A percentile compares a stretch with the other conserved stretches of the same genome.
Evolutionary conservation across 2,329 filamentous ascomycete species (phyloP).

Genomic region (Huntiella bhutanensis): DNA sequence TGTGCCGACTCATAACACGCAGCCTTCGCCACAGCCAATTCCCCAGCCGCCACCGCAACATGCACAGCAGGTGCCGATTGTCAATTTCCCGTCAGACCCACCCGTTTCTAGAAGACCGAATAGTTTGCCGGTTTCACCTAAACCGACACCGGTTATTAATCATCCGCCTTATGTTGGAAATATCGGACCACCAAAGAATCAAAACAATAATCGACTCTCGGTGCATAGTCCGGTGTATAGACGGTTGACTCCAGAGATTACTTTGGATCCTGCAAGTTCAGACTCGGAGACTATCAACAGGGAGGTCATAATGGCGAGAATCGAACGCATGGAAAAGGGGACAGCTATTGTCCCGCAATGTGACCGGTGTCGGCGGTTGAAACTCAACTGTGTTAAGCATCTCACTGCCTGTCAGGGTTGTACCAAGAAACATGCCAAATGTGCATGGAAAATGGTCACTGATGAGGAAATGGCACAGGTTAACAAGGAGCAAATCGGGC

Average conservation of each 20-base stretch:
- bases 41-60: slow-evolving; percentile 1
- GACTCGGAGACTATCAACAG: slow-evolving; percentile 16
- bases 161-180: slow-evolving; percentile 4
- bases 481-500: slow-evolving; percentile 4
- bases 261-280: slow-evolving; percentile 3
- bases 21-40: not conserved
- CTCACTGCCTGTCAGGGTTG: slow-evolving; percentile 73
- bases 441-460: slow-evolving; percentile 65
- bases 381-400: slow-evolving; percentile 70
- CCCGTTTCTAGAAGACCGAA: slow-evolving; percentile 7
- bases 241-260: slow-evolving; percentile 9
- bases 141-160: slow-evolving; percentile 7
- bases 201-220: slow-evolving; percentile 7
- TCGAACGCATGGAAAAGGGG: slow-evolving; percentile 57
- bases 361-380: slow-evolving; percentile 61
- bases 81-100: slow-evolving; percentile 5
- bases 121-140: slow-evolving; percentile 10
- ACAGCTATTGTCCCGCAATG: slow-evolving; percentile 65
- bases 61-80: not conserved
- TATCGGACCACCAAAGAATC: not conserved
- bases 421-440: slow-evolving; percentile 80
- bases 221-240: slow-evolving; percentile 5
- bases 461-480: slow-evolving; percentile 39
- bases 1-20: not conserved
- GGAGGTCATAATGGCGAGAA: slow-evolving; percentile 49